Percentiles rank a stretch among this genome's conserved stretches.
phyloP scores from a whole-genome alignment of 352 stramenopile genomes.

The Phytophthora citricola region DNA sequence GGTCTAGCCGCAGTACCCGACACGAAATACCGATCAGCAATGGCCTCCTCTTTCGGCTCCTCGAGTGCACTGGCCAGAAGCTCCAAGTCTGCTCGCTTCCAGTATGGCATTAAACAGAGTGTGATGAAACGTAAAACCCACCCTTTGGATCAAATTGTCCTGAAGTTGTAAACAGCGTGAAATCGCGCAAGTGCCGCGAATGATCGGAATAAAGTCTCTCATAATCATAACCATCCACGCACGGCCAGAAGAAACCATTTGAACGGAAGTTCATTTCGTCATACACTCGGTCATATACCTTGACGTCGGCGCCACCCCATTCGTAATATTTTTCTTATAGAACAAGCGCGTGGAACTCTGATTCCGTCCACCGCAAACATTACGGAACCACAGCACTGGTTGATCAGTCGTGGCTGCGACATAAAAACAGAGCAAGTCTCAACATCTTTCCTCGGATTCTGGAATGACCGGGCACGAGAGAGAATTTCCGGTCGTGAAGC shows the following conservation, averaged over 20 bases:
- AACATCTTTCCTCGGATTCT: too few relatives aligned
- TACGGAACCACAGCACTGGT: too few relatives aligned
- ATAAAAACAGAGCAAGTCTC: too few relatives aligned
- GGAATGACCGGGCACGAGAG: too few relatives aligned
- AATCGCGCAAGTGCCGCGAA: not conserved
- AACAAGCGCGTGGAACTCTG: too few relatives aligned
- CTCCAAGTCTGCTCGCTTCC: constrained; percentile 9
- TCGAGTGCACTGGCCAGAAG: not conserved
- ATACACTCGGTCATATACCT: constrained; percentile 1
- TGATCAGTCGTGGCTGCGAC: too few relatives aligned
- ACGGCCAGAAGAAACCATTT: constrained; percentile 4
- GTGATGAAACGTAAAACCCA: not conserved
- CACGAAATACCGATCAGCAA: constrained; percentile 9
- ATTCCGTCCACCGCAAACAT: too few relatives aligned
- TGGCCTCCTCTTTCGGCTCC: not conserved
- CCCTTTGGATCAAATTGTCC: not conserved
- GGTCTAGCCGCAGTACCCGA: not conserved
- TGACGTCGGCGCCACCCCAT: not conserved
- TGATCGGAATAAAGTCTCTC: not conserved
- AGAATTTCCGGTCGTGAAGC: too few relatives aligned
- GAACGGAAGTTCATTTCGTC: not conserved
- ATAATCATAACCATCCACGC: not conserved
- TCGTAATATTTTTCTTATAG: not conserved
- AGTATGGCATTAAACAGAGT: constrained; percentile 10
- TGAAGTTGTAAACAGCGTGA: constrained; percentile 1